phyloP scores from a whole-genome alignment of 2,329 filamentous ascomycete genomes.

The Blumeria hordei region DNA sequence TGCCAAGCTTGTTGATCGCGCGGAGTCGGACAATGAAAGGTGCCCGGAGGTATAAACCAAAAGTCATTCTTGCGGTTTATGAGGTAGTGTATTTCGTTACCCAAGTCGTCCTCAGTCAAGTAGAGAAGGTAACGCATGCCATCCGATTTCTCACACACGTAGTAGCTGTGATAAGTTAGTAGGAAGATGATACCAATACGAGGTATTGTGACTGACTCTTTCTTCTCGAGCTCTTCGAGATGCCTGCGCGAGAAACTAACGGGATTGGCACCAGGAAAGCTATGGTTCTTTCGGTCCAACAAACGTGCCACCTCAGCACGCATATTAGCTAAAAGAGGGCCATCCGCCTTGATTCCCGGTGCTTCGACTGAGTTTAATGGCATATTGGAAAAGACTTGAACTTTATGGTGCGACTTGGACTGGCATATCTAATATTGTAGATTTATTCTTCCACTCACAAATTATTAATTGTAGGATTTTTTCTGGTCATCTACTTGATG shows the following conservation, averaged over 20 bases:
- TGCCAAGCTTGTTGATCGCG: conserved; percentile 46
- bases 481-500: too few species aligned
- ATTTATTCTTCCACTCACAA: too few species aligned
- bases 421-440: too few species aligned
- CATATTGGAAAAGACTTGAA: not conserved
- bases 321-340: conserved; percentile 34
- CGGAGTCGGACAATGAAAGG: conserved; percentile 58
- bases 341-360: conserved; percentile 40
- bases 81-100: conserved; percentile 55
- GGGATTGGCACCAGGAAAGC: conserved; percentile 79
- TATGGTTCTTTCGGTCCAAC: conserved; percentile 40
- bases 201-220: conserved; percentile 32
- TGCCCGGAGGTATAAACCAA: conserved; percentile 49
- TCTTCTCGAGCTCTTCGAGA: conserved; percentile 51
- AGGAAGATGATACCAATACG: not conserved
- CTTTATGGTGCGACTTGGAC: too few species aligned
- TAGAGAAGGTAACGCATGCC: conserved; percentile 91
- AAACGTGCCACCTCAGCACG: conserved; percentile 51
- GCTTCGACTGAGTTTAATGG: conserved; percentile 21
- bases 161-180: conserved; percentile 35
- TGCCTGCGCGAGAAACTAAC: conserved; percentile 75
- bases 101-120: conserved; percentile 41
- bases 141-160: conserved; percentile 95
- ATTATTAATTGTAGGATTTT: too few species aligned
- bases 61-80: conserved; percentile 98